These are phyloP conservation scores for Rheum nobile DNA, from an alignment of 148 eudicot genomes.

Conservation along the genomic window DNA sequence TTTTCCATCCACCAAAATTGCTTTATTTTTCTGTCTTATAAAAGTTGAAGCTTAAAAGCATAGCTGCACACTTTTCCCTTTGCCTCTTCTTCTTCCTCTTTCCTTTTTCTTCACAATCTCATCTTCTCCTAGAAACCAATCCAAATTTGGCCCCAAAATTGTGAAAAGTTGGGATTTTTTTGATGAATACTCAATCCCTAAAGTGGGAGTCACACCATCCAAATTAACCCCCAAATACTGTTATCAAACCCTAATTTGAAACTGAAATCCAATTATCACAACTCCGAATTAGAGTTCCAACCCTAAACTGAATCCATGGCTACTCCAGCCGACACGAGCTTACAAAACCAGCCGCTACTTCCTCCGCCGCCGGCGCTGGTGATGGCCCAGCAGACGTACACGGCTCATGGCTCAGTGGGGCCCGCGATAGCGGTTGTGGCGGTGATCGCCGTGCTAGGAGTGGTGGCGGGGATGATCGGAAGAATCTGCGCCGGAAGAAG, in stretches of 20 bases:
- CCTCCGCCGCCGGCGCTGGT: constrained; percentile 6
- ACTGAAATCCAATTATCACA: not conserved
- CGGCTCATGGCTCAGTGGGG: constrained; percentile 32
- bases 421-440: constrained; percentile 35
- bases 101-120: not conserved
- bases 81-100: not conserved
- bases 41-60: not conserved
- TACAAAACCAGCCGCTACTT: constrained; percentile 1
- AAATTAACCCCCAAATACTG: not conserved
- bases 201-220: not conserved
- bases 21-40: not conserved
- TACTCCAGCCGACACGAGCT: not conserved
- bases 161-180: too few relatives aligned
- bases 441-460: constrained; percentile 26
- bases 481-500: constrained; percentile 35
- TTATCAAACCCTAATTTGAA: not conserved
- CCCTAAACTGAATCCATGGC: not conserved
- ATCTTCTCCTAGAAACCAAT: not conserved
- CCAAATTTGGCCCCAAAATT: not conserved
- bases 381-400: constrained; percentile 19
- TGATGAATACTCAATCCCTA: not conserved
- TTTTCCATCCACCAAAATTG: not conserved
- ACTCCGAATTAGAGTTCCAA: not conserved
- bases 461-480: constrained; percentile 33
- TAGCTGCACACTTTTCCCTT: too few relatives aligned